Conservation (phyloP, 23 red algal species). For the Gracilaria domingensis region DNA sequence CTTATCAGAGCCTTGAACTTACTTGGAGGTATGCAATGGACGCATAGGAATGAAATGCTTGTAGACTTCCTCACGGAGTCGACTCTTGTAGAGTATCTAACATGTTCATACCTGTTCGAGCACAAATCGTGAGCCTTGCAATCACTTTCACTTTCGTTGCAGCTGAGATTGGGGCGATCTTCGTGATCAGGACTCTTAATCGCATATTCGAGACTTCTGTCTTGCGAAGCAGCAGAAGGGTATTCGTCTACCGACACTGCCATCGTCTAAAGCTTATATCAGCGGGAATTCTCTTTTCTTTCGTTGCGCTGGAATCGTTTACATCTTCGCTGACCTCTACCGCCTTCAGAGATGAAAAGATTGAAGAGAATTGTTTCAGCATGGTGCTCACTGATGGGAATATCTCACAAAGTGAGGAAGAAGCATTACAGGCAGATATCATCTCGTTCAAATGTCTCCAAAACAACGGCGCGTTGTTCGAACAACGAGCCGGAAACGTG, state of each 20-base stretch:
- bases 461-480: too few relatives aligned
- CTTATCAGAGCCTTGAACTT: too few relatives aligned
- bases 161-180: neutral
- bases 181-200: neutral
- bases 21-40: too few relatives aligned
- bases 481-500: too few relatives aligned
- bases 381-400: neutral
- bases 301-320: neutral
- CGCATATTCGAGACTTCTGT: neutral
- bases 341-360: neutral
- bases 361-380: neutral
- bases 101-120: conserved; percentile 35
- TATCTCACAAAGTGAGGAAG: too few relatives aligned
- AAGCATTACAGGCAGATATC: too few relatives aligned
- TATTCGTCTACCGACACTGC: neutral
- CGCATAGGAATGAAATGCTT: too few relatives aligned
- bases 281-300: neutral
- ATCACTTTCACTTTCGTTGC: conserved; percentile 9
- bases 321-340: neutral
- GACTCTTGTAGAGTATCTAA: too few relatives aligned
- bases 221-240: neutral
- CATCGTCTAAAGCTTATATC: neutral
- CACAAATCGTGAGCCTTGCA: conserved; percentile 1
- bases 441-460: too few relatives aligned
- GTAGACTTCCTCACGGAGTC: too few relatives aligned